phyloP scores from a whole-genome alignment of 805 yeast genomes.

The Saccharomyces mikatae region DNA sequence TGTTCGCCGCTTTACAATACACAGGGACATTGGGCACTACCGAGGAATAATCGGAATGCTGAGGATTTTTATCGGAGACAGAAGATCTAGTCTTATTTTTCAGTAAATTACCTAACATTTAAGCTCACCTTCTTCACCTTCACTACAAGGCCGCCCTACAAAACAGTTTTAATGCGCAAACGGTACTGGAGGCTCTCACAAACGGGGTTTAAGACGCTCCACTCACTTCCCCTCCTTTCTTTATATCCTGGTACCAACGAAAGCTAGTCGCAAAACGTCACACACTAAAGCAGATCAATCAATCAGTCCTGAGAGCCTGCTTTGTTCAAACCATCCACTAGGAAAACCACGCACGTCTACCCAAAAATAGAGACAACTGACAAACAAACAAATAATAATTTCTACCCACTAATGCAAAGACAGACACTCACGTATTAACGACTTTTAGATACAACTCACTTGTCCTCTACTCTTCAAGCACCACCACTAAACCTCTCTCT shows the following conservation, averaged over 20 bases:
- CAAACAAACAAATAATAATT: background rate
- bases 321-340: background rate
- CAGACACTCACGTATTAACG: background rate
- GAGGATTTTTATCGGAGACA: background rate
- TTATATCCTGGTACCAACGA: background rate
- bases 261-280: background rate
- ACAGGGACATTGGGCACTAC: background rate
- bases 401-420: background rate
- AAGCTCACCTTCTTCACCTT: background rate
- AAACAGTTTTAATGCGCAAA: background rate
- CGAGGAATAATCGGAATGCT: background rate
- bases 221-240: background rate
- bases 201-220: background rate
- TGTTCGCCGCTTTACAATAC: slow-evolving; percentile 1
- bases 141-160: background rate
- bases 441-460: background rate
- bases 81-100: slow-evolving; percentile 1
- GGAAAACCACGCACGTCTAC: background rate
- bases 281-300: background rate
- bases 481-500: background rate
- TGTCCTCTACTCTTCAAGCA: background rate
- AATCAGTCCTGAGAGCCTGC: background rate
- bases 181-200: background rate
- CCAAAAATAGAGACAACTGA: background rate
- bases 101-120: slow-evolving; percentile 10